Evolutionary conservation across 2,329 filamentous ascomycete species (phyloP), one percentile per base, ranked within the genome.

Genomic region (Nakataea oryzae): DNA sequence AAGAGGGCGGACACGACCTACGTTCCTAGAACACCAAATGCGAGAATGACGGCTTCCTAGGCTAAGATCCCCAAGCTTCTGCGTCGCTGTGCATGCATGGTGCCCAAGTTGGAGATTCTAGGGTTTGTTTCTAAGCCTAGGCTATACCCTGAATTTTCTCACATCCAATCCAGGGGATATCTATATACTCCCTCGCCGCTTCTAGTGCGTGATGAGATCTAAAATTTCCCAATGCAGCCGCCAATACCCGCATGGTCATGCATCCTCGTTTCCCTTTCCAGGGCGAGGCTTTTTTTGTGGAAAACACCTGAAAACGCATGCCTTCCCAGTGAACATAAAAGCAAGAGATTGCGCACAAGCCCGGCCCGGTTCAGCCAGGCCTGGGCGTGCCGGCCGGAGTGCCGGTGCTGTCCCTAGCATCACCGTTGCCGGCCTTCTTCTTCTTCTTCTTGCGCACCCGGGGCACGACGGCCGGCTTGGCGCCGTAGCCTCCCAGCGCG

Each of bases 361-460:
- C 8, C 7, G n/a, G 3, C 41, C 24, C 13, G 7, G 17, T n/a
- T 64, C 61, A 66, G 1, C 59, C 65, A 41, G 78, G 78, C 50
- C 78, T 79, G 1, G 86, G 85, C 1, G 86, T 88, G 1, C 82
- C 86, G 1, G 82, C 79, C 0, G 81, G 81, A 66, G 85, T 85
- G 3, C 80, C 82, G 1, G 82, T 86, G 61, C 83, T 82, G 67
- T 83, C 81, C n/a, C 79, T 71, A 2, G 74, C 74, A 50, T 74
- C 73, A 3, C 83, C 83, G 57, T 85, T 83, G 59, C 79, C 72
- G 30, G 69, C 71, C 71, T 79, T 75, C 71, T 81, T 85, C 78
- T 87, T 91, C 82, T 88, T 91, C 79, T 89, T 92, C 73, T 87
- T 90, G 78, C 88, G 92, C 70, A 81, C 86, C 61, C 82, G 79